Evolutionary conservation across 345 rosid genomes (phyloP), one percentile per base, ranked within the genome.

Genomic region (Hypericum perforatum): DNA sequence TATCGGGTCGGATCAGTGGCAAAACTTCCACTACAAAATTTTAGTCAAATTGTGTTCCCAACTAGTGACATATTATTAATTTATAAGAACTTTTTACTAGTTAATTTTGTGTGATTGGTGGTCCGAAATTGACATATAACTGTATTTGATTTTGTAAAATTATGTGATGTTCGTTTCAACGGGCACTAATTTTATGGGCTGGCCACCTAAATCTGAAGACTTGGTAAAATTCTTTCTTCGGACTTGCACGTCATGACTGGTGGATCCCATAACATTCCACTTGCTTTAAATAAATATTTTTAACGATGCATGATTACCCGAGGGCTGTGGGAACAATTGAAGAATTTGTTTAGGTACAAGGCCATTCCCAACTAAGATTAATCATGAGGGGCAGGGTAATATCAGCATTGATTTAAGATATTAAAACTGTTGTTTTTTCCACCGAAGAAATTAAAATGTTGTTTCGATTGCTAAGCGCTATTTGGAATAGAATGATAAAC

Each of bases 131-230:
- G 58, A 12, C 59, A 42, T n/a, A 45, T 32, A 50, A 41, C n/a
- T 7, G 41, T 16, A 3, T 8, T 37, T 22, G 32, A n/a, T 22
- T 22, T n/a, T 11, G 6, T 9, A n/a, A 15, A 53, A 14, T 5
- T 37, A 22, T 11, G 13, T 13, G 39, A 37, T 43, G 10, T 58
- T 15, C 12, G 29, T 39, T 64, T 68, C 53, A 59, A 65, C 62
- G n/a, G 63, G 43, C 58, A 57, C 38, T 37, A 22, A 46, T n/a
- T 46, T 22, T 22, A 22, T 41, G 64, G 65, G 69, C 49, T 41
- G 82, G 64, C 74, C 59, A 76, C 81, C 85, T 74, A 79, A 67
- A 67, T 63, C 38, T 45, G 9, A 52, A 41, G 63, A 66, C 70
- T 60, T 16, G 5, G 6, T 16, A 5, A 12, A 7, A 15, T 40